These are phyloP conservation scores for Gentiana macrophylla DNA, from an alignment of 257 asterid genomes.

Conservation along the genomic window DNA sequence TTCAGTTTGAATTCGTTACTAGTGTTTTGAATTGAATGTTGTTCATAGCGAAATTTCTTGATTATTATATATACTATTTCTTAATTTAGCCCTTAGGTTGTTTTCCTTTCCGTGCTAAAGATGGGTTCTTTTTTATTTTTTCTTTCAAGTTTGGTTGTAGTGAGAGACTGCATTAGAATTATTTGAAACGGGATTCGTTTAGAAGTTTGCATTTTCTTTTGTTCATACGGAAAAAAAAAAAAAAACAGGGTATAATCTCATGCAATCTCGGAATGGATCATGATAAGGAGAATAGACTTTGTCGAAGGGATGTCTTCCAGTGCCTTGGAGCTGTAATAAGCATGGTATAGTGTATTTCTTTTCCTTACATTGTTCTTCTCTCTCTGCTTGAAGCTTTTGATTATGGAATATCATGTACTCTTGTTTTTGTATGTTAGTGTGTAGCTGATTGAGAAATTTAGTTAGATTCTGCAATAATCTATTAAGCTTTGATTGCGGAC, in stretches of 20 bases:
- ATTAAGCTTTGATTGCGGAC: too few relatives aligned
- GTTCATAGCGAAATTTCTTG: neutral
- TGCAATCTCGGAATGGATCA: constrained; percentile 40
- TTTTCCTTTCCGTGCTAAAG: too few relatives aligned
- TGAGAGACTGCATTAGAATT: neutral
- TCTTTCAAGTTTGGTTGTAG: neutral
- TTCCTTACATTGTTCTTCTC: constrained; percentile 1
- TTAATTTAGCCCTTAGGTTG: neutral
- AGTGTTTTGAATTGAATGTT: too few relatives aligned
- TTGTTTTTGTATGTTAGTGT: neutral
- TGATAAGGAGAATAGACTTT: constrained; percentile 26
- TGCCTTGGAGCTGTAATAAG: constrained; percentile 56
- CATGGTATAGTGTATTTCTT: constrained; percentile 62
- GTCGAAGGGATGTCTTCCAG: constrained; percentile 57
- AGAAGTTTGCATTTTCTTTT: neutral
- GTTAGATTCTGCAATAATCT: too few relatives aligned
- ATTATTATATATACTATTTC: neutral
- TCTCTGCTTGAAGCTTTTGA: neutral
- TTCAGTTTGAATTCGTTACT: too few relatives aligned
- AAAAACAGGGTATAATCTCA: constrained; percentile 31
- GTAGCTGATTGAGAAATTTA: neutral
- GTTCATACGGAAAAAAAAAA: neutral
- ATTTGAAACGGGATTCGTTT: neutral
- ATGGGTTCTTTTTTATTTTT: neutral
- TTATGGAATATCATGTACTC: neutral